Percentiles rank a stretch among this genome's conserved stretches.
phyloP scores from a whole-genome alignment of 257 asterid genomes.

The Voacanga thouarsii region DNA sequence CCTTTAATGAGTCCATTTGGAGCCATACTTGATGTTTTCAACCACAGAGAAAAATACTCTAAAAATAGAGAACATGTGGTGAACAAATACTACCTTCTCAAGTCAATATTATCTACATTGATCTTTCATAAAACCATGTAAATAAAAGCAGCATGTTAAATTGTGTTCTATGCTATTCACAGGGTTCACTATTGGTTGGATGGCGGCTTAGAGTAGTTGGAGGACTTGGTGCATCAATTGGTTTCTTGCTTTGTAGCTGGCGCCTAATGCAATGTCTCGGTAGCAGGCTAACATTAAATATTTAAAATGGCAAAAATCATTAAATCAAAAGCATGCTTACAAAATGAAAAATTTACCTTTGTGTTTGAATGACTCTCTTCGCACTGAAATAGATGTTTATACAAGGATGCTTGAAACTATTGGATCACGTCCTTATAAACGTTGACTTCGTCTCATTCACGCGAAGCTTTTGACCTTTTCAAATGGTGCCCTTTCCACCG shows the following conservation, averaged over 20 bases:
- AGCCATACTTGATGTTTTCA: constrained; percentile 14
- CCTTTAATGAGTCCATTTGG: background rate
- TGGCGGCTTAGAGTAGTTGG: constrained; percentile 14
- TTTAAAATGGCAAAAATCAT: too few relatives aligned
- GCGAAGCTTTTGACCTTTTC: too few relatives aligned
- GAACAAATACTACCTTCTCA: background rate
- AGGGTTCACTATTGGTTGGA: background rate
- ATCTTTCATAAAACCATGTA: background rate
- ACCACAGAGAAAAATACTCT: constrained; percentile 2
- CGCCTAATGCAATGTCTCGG: background rate
- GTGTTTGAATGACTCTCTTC: too few relatives aligned
- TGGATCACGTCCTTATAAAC: too few relatives aligned
- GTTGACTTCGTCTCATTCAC: too few relatives aligned
- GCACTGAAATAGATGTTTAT: too few relatives aligned
- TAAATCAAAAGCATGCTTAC: too few relatives aligned
- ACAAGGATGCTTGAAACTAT: too few relatives aligned
- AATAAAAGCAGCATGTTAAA: background rate
- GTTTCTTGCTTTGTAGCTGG: background rate
- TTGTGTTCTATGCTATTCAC: background rate
- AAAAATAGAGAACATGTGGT: constrained; percentile 2
- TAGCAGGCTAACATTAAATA: constrained; percentile 6
- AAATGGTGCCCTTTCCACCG: too few relatives aligned
- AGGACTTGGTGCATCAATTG: constrained; percentile 6
- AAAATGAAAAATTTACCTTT: too few relatives aligned
- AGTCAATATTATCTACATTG: background rate